Conservation (phyloP, 1,284 basidiomycete genomes). For the Polyporus tsugae region DNA sequence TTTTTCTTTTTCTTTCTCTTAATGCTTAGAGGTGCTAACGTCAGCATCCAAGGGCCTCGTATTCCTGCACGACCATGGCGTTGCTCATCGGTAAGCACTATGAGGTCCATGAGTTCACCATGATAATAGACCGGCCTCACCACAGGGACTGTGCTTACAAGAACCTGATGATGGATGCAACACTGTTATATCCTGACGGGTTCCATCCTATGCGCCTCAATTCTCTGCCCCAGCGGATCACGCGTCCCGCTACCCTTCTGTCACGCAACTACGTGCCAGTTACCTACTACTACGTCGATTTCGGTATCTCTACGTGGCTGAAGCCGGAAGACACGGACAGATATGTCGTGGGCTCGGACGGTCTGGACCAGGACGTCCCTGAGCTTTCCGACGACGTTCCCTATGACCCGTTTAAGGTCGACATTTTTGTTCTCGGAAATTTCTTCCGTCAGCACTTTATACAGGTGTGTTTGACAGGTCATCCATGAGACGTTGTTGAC, state of each 20-base stretch:
- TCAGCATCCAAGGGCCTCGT: slow-evolving; percentile 34
- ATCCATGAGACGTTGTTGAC: background rate
- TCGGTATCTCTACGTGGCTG: slow-evolving; percentile 34
- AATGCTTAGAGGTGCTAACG: too few species aligned
- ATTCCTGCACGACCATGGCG: slow-evolving; percentile 37
- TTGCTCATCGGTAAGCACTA: slow-evolving; percentile 36
- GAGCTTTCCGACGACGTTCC: slow-evolving; percentile 37
- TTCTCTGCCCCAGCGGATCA: slow-evolving; percentile 26
- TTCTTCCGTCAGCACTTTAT: slow-evolving; percentile 19
- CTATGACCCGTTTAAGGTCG: slow-evolving; percentile 43
- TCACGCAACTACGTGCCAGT: slow-evolving; percentile 20
- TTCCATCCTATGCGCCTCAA: slow-evolving; percentile 33
- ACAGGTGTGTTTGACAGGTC: background rate
- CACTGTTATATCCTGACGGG: slow-evolving; percentile 35
- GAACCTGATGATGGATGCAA: slow-evolving; percentile 42
- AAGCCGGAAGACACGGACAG: slow-evolving; percentile 9
- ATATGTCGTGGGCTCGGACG: slow-evolving; percentile 28
- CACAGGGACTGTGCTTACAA: slow-evolving; percentile 33
- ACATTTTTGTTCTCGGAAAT: slow-evolving; percentile 40
- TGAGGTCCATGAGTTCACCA: background rate
- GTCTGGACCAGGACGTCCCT: slow-evolving; percentile 37
- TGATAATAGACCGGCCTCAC: background rate
- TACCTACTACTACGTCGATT: slow-evolving; percentile 41
- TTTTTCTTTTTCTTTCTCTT: too few species aligned
- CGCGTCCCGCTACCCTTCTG: slow-evolving; percentile 2